Percentiles rank a stretch among this genome's conserved stretches.
phyloP scores from a whole-genome alignment of 768 basidiomycete genomes.

The Dendrothele bispora region DNA sequence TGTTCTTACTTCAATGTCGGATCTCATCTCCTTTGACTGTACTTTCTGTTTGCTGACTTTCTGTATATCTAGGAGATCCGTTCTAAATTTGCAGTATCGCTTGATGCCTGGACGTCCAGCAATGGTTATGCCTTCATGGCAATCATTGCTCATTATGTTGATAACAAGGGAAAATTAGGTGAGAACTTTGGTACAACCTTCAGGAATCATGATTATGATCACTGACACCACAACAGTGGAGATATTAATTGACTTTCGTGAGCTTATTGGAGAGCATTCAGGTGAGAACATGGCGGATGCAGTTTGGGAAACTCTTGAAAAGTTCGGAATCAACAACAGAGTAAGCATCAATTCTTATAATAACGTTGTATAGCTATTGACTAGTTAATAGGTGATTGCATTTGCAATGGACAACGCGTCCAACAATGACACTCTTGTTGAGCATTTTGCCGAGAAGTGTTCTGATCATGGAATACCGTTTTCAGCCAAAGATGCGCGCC shows the following conservation, averaged over 20 bases:
- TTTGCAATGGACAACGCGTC: conserved; percentile 22
- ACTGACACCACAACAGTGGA: conserved; percentile 16
- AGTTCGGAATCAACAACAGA: conserved; percentile 14
- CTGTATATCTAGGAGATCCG: background rate
- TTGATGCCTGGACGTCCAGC: conserved; percentile 30
- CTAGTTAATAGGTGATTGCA: conserved; percentile 11
- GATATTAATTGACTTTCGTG: conserved; percentile 24
- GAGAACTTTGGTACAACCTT: background rate
- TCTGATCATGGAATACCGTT: conserved; percentile 9
- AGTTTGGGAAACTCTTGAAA: conserved; percentile 19
- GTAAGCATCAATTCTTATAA: conserved; percentile 2
- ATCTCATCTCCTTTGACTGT: background rate
- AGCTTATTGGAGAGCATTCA: conserved; percentile 25
- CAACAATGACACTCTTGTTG: too few species aligned
- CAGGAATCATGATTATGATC: background rate
- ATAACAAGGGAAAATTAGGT: conserved; percentile 23
- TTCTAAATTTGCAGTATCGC: conserved; percentile 18
- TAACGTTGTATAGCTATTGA: background rate
- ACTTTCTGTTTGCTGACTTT: too few species aligned
- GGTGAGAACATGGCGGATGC: conserved; percentile 25
- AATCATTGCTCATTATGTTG: conserved; percentile 28
- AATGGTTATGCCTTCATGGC: conserved; percentile 29
- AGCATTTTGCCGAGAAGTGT: conserved; percentile 9
- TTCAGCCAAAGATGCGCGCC: conserved; percentile 12
- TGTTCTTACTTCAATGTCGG: background rate